Percentiles rank a stretch among this genome's conserved stretches.
phyloP scores from a whole-genome alignment of 75 land plant species.

The Azolla pinnata region DNA sequence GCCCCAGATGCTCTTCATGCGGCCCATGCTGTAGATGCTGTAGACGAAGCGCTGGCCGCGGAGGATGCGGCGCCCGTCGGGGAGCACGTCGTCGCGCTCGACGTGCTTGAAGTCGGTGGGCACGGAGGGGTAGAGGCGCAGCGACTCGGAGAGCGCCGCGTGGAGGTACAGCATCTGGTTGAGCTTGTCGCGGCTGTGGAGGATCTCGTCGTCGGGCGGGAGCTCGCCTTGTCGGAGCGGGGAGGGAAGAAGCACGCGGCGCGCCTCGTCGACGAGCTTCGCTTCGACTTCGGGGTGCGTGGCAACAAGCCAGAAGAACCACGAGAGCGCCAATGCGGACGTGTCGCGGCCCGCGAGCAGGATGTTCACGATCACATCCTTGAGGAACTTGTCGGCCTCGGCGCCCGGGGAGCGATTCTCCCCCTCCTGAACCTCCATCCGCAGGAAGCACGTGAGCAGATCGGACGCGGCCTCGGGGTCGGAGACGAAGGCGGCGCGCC shows the following conservation, averaged over 20 bases:
- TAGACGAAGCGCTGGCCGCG: constrained; percentile 38
- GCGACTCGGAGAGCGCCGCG: constrained; percentile 43
- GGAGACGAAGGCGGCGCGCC: neutral
- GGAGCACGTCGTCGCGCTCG: constrained; percentile 48
- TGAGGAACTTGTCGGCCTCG: constrained; percentile 7
- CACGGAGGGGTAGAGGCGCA: constrained; percentile 50
- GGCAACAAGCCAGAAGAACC: constrained; percentile 29
- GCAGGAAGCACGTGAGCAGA: constrained; percentile 14
- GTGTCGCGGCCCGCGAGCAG: constrained; percentile 27
- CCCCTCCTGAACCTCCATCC: no score
- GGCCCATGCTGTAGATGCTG: constrained; percentile 49
- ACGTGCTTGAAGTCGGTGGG: constrained; percentile 47
- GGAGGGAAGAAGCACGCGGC: neutral
- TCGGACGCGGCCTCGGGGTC: neutral
- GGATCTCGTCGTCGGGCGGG: no score
- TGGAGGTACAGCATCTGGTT: constrained; percentile 57
- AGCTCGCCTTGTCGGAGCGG: neutral
- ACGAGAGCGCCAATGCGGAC: constrained; percentile 10
- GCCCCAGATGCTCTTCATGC: constrained; percentile 72
- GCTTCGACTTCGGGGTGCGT: constrained; percentile 18
- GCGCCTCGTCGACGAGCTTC: constrained; percentile 13
- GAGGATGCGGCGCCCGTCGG: constrained; percentile 47
- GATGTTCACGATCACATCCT: constrained; percentile 23
- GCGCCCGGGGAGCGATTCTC: no score
- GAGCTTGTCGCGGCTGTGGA: constrained; percentile 18